These are phyloP conservation scores for Fusarium graminum DNA, from an alignment of 2,329 filamentous ascomycete genomes.

Conservation along the genomic window DNA sequence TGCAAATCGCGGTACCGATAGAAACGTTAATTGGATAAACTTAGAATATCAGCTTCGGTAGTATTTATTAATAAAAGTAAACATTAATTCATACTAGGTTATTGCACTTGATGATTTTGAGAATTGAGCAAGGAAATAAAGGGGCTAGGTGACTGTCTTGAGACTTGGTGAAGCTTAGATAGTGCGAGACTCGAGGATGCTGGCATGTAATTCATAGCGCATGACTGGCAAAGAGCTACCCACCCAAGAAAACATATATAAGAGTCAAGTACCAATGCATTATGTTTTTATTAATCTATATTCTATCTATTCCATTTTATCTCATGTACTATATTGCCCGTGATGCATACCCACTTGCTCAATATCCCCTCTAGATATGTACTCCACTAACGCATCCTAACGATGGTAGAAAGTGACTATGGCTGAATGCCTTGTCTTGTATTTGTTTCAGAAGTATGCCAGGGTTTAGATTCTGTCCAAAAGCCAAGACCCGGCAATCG, in stretches of 20 bases:
- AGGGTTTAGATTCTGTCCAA: slow-evolving; percentile 6
- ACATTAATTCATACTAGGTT: not conserved
- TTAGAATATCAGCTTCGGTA: too few species aligned
- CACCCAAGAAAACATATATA: not conserved
- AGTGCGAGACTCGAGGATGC: slow-evolving; percentile 35
- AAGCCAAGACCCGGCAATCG: slow-evolving; percentile 41
- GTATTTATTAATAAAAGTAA: not conserved
- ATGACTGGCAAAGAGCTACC: not conserved
- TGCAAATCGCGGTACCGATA: not conserved
- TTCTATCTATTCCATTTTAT: slow-evolving; percentile 3
- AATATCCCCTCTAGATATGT: slow-evolving; percentile 31
- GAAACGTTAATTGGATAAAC: not conserved
- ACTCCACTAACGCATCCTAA: slow-evolving; percentile 49
- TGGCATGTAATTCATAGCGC: too few species aligned
- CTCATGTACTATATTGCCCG: slow-evolving; percentile 3
- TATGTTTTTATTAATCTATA: slow-evolving; percentile 27
- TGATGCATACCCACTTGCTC: slow-evolving; percentile 9
- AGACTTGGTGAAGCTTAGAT: slow-evolving; percentile 46
- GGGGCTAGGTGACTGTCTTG: slow-evolving; percentile 42
- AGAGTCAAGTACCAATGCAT: not conserved
- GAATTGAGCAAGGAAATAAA: slow-evolving; percentile 36
- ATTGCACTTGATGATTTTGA: not conserved
- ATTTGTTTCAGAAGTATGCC: slow-evolving; percentile 40
- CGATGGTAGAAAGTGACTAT: slow-evolving; percentile 26
- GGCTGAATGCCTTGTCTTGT: slow-evolving; percentile 21